Evolutionary conservation across 768 basidiomycete genomes (phyloP).

Genomic region (Lactarius sp.): DNA sequence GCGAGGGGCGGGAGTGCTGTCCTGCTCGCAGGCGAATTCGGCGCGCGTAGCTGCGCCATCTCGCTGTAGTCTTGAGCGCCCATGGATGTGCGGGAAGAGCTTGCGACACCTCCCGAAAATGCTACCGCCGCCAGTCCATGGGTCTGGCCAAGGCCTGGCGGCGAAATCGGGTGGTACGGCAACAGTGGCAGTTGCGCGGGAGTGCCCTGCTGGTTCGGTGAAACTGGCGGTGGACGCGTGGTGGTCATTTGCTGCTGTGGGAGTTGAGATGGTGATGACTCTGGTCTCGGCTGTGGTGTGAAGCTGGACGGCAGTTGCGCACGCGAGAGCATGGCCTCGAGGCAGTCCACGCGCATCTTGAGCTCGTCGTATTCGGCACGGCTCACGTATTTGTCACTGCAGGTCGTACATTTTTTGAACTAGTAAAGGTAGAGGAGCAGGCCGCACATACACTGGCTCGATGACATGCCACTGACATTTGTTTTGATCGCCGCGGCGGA

Average conservation of each 20-base stretch:
- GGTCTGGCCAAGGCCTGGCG: background rate
- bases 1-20: constrained; percentile 13
- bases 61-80: constrained; percentile 7
- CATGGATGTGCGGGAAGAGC: background rate
- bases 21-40: constrained; percentile 15
- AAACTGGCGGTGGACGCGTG: background rate
- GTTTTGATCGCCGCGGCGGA: constrained; percentile 70
- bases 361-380: constrained; percentile 74
- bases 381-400: constrained; percentile 76
- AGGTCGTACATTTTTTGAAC: constrained; percentile 13
- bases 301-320: constrained; percentile 25
- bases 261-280: constrained; percentile 8
- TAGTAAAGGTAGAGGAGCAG: constrained; percentile 11
- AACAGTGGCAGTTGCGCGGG: constrained; percentile 1
- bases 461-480: constrained; percentile 83
- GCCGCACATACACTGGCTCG: constrained; percentile 65
- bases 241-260: background rate
- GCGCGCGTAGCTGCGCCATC: background rate
- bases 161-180: constrained; percentile 18
- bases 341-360: constrained; percentile 55
- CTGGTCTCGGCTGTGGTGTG: constrained; percentile 1
- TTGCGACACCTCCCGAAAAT: constrained; percentile 1
- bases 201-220: background rate
- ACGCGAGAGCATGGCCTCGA: constrained; percentile 50
- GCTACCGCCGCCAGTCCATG: background rate